phyloP scores from a whole-genome alignment of 179 eudicot species.

The Gypsophila paniculata region DNA sequence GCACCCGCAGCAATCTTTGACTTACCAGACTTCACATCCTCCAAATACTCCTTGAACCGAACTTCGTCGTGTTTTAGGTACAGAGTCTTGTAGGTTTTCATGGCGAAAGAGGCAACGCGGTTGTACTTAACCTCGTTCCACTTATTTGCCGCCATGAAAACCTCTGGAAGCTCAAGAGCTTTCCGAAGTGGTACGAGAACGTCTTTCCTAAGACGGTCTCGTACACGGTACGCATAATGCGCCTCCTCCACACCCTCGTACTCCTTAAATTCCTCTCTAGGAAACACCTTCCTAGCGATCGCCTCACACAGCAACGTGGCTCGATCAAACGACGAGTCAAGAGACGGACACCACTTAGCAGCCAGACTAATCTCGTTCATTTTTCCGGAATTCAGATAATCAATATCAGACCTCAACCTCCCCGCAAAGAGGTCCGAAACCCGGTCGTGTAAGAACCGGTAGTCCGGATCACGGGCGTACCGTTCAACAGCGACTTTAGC shows the following conservation, averaged over 20 bases:
- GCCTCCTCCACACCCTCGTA: conserved; percentile 44
- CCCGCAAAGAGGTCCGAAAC: conserved; percentile 43
- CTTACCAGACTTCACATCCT: conserved; percentile 36
- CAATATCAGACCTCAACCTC: conserved; percentile 32
- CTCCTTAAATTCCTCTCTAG: conserved; percentile 29
- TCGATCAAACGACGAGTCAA: conserved; percentile 42
- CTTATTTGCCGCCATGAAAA: conserved; percentile 35
- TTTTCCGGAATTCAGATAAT: conserved; percentile 22
- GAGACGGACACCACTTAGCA: conserved; percentile 57
- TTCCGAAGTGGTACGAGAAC: conserved; percentile 41
- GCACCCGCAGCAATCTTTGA: conserved; percentile 60
- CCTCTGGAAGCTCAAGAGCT: conserved; percentile 51
- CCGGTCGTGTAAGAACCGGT: conserved; percentile 35
- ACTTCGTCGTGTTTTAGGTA: conserved; percentile 36
- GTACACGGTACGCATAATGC: conserved; percentile 42
- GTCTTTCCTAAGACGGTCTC: conserved; percentile 48
- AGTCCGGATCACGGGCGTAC: conserved; percentile 34
- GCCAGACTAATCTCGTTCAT: conserved; percentile 35
- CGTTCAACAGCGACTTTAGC: conserved; percentile 31
- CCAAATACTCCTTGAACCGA: conserved; percentile 36
- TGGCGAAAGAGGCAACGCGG: conserved; percentile 55
- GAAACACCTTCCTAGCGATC: conserved; percentile 44
- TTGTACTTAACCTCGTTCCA: conserved; percentile 45
- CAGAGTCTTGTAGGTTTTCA: conserved; percentile 42
- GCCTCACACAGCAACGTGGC: conserved; percentile 41